Conservation (phyloP, 495 filamentous ascomycete genomes). For the Podospora didyma region DNA sequence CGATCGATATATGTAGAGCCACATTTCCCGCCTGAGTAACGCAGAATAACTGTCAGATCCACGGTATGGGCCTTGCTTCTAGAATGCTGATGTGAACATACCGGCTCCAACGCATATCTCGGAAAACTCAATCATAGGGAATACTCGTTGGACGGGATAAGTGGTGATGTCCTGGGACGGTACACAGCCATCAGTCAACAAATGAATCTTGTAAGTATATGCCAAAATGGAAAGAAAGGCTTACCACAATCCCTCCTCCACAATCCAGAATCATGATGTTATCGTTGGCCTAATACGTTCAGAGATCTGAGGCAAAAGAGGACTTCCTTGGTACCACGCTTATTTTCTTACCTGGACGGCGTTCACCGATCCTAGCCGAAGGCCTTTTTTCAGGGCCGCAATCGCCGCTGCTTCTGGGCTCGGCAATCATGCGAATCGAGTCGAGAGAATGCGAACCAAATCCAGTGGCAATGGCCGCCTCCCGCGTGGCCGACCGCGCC, state of each 20-base stretch:
- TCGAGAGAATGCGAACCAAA: background rate
- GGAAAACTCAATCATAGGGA: background rate
- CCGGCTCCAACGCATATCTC: background rate
- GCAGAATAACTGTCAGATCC: no score
- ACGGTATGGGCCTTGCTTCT: no score
- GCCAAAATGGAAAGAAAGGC: background rate
- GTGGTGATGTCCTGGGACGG: background rate
- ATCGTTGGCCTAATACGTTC: background rate
- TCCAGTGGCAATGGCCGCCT: background rate
- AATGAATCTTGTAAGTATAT: background rate
- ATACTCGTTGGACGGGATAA: background rate
- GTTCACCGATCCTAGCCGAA: background rate
- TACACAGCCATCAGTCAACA: background rate
- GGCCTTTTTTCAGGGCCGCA: background rate
- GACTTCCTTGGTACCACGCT: background rate
- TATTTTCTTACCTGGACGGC: background rate
- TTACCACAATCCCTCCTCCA: background rate
- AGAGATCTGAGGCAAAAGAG: no score
- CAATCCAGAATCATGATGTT: background rate
- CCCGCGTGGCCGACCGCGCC: background rate
- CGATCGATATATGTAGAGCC: background rate
- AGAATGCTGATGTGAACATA: background rate
- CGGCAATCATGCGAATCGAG: background rate
- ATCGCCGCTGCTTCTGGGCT: background rate
- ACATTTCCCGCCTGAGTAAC: background rate